A percentile compares a stretch with the other conserved stretches of the same genome.
phyloP scores from a whole-genome alignment of 257 asterid species.

The Henckelia pumila region DNA sequence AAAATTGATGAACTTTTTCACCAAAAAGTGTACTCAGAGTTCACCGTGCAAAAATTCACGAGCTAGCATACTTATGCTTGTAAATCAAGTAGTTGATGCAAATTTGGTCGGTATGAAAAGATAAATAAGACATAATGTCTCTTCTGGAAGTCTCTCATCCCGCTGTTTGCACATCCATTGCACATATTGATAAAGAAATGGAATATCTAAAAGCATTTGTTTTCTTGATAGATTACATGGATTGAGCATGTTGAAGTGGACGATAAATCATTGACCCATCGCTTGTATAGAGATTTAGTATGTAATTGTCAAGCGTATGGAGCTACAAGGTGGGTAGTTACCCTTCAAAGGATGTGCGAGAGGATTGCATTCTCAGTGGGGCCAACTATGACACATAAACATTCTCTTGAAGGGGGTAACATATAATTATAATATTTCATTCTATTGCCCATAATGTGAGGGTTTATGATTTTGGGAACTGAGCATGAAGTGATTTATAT shows the following conservation, averaged over 20 bases:
- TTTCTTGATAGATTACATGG: conserved; percentile 62
- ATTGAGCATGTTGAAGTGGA: conserved; percentile 79
- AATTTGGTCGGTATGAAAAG: too few relatives aligned
- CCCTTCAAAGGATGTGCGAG: conserved; percentile 65
- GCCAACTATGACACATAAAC: conserved; percentile 26
- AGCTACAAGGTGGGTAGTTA: conserved; percentile 62
- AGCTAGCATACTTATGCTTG: too few relatives aligned
- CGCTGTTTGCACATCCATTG: too few relatives aligned
- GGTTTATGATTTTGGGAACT: background rate
- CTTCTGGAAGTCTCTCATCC: too few relatives aligned
- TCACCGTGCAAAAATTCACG: too few relatives aligned
- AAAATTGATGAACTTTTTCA: too few relatives aligned
- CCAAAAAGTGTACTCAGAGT: too few relatives aligned
- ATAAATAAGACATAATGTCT: too few relatives aligned
- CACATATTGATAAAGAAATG: too few relatives aligned
- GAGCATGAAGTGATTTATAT: background rate
- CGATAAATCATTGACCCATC: conserved; percentile 49
- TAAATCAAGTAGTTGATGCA: too few relatives aligned
- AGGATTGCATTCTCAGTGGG: conserved; percentile 47
- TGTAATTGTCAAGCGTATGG: conserved; percentile 58
- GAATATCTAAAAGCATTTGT: too few relatives aligned
- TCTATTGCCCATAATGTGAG: background rate
- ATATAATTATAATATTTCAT: conserved; percentile 15
- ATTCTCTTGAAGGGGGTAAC: conserved; percentile 62
- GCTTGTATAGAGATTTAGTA: conserved; percentile 54